These are phyloP conservation scores for Stachybotrys chartarum DNA, from an alignment of 2,329 filamentous ascomycete genomes.

Conservation along the genomic window DNA sequence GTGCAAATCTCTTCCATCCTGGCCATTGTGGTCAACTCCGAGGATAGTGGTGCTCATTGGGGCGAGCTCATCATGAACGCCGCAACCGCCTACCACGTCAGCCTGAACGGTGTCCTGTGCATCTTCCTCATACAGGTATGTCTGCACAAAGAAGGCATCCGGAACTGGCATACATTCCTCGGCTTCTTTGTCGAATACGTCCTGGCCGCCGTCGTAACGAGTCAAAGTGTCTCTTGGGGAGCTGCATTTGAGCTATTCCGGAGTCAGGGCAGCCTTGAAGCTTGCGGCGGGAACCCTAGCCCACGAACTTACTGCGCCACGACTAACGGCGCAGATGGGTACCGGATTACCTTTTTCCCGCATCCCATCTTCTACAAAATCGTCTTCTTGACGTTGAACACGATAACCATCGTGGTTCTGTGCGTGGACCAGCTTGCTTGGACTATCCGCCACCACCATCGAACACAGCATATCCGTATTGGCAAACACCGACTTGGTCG, in stretches of 20 bases:
- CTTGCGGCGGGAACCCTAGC: conserved; percentile 28
- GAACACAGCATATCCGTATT: conserved; percentile 21
- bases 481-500: conserved; percentile 23
- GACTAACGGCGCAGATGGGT: conserved; percentile 23
- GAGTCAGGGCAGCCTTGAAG: conserved; percentile 19
- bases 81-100: conserved; percentile 28
- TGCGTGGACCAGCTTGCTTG: conserved; percentile 26
- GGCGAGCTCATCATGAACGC: conserved; percentile 30
- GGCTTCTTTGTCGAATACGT: conserved; percentile 31
- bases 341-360: conserved; percentile 27
- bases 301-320: conserved; percentile 29
- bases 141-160: conserved; percentile 30
- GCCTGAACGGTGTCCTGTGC: conserved; percentile 27
- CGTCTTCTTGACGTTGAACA: conserved; percentile 27
- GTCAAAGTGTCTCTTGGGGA: conserved; percentile 25
- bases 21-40: conserved; percentile 31
- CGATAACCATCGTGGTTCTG: conserved; percentile 25
- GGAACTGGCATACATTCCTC: conserved; percentile 32
- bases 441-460: conserved; percentile 26
- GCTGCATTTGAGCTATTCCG: conserved; percentile 26
- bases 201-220: conserved; percentile 28
- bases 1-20: conserved; percentile 32
- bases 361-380: conserved; percentile 30
- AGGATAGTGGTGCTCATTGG: conserved; percentile 30
- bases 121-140: conserved; percentile 30